Base-by-base conservation (phyloP, 1,284 basidiomycete species). In the Ceratobasidium papillatum region DNA sequence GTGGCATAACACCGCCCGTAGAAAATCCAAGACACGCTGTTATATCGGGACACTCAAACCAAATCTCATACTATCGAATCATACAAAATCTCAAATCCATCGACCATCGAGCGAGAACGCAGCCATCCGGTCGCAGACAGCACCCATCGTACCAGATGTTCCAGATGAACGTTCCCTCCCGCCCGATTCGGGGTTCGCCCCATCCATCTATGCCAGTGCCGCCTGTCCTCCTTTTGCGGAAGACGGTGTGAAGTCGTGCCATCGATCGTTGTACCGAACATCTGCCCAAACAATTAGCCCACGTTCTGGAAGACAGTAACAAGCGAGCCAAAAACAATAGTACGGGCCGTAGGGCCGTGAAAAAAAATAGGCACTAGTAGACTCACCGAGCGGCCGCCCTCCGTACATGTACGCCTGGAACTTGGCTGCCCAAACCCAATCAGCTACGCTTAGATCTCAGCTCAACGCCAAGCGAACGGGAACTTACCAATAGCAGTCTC, bases 331-430 rank as follows among this genome's bases (percentile, higher is more conserved):
- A 56, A 56, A 52, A 52, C 51, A 30, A 59, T 7, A 17, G 17
- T 17, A 36, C 56, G 69, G 38, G 32, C 32, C 69, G 56, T 22
- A 38, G 56, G 56, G 56, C 56, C 56, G 56, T 14, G n/a, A 1
- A 3, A 41, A 47, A n/a, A 47, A 65, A 54, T 36, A 14, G 30
- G 75, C 38, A 74, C 52, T 38, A 59, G n/a, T 25, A 72, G 54
- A 84, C 89, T 78, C 81, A 93, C 91, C 91, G n/a, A 95, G 84
- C 43, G 94, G 93, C 62, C 94, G 85, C 11, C 94, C 94, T 76
- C 94, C 94, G 78, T 96, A 96, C 88, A 94, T 90, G 80, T 96
- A 96, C 49, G 91, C 89, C 82, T 93, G 92, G 87, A 96, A 96
- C 82, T 96, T 96, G 72, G 94, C 93, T 92, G 74, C 30, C 19